Evolutionary conservation across 345 rosid genomes (phyloP).

Genomic region (Camelina laxa): DNA sequence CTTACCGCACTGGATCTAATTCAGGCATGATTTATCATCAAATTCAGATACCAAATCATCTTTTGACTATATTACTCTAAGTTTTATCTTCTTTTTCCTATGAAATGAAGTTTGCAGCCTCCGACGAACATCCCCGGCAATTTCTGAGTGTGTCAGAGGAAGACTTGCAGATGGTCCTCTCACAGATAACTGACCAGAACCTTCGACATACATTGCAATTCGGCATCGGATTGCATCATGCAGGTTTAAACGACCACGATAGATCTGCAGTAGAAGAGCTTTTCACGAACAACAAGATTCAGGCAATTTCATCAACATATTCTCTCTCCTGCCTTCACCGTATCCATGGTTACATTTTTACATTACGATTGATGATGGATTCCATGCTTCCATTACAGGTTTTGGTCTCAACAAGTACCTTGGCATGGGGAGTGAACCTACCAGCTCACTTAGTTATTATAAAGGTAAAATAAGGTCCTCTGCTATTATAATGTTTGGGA

Average conservation of each 20-base stretch:
- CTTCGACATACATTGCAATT: slow-evolving; percentile 94
- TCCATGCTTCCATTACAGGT: slow-evolving; percentile 58
- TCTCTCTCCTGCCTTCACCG: slow-evolving; percentile 19
- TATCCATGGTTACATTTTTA: slow-evolving; percentile 8
- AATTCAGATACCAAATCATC: slow-evolving; percentile 6
- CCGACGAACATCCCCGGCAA: slow-evolving; percentile 95
- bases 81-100: slow-evolving; percentile 24
- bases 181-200: slow-evolving; percentile 91
- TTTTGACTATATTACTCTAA: slow-evolving; percentile 17
- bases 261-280: slow-evolving; percentile 96
- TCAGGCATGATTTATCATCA: slow-evolving; percentile 62
- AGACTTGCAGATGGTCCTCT: slow-evolving; percentile 91
- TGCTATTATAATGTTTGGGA: slow-evolving; percentile 23
- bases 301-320: slow-evolving; percentile 55
- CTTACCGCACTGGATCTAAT: slow-evolving; percentile 97
- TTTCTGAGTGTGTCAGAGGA: slow-evolving; percentile 87
- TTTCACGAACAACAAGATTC: slow-evolving; percentile 94
- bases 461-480: slow-evolving; percentile 58
- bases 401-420: slow-evolving; percentile 92
- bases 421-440: slow-evolving; percentile 98
- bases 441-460: slow-evolving; percentile 98
- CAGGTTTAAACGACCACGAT: slow-evolving; percentile 94
- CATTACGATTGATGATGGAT: slow-evolving; percentile 9
- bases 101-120: slow-evolving; percentile 76
- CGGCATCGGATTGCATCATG: slow-evolving; percentile 97